These are phyloP conservation scores for Warburgia ugandensis DNA, from an alignment of 164 flowering plant genomes.

Conservation along the genomic window DNA sequence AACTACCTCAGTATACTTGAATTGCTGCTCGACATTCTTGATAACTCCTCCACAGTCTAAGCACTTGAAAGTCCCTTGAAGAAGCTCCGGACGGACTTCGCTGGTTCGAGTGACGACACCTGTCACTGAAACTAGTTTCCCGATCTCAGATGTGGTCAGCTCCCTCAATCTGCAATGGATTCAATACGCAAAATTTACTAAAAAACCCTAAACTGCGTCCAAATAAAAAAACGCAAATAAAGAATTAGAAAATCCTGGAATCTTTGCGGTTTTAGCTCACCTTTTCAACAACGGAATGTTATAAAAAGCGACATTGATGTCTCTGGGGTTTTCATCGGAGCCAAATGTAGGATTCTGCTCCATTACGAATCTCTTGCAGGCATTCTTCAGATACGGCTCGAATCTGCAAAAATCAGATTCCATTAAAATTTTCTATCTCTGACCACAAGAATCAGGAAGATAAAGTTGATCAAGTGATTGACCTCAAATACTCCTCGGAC, in stretches of 20 bases:
- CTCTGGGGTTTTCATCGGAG: conserved; percentile 81
- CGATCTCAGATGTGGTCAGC: conserved; percentile 44
- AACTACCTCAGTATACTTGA: conserved; percentile 86
- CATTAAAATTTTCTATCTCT: background rate
- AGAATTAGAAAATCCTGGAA: background rate
- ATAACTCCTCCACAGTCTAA: conserved; percentile 71
- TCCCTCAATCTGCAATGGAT: conserved; percentile 65
- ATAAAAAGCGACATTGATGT: conserved; percentile 78
- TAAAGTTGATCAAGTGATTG: too few species aligned
- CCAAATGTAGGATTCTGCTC: conserved; percentile 66
- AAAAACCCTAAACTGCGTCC: background rate
- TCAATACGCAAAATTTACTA: too few species aligned
- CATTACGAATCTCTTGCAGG: conserved; percentile 89
- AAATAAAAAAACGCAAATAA: background rate
- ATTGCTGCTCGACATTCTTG: conserved; percentile 93
- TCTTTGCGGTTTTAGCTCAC: conserved; percentile 20
- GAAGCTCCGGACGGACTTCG: conserved; percentile 98
- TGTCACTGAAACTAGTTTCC: too few species aligned
- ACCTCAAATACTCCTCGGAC: conserved; percentile 80
- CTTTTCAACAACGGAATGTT: conserved; percentile 70
- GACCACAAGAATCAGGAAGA: background rate
- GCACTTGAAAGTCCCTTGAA: conserved; percentile 89
- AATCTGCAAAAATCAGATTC: conserved; percentile 29
- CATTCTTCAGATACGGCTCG: conserved; percentile 80
- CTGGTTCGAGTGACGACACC: too few species aligned